A percentile compares a stretch with the other conserved stretches of the same genome.
phyloP scores from a whole-genome alignment of 176 grass and related monocot species.

The Musa troglodytarum region DNA sequence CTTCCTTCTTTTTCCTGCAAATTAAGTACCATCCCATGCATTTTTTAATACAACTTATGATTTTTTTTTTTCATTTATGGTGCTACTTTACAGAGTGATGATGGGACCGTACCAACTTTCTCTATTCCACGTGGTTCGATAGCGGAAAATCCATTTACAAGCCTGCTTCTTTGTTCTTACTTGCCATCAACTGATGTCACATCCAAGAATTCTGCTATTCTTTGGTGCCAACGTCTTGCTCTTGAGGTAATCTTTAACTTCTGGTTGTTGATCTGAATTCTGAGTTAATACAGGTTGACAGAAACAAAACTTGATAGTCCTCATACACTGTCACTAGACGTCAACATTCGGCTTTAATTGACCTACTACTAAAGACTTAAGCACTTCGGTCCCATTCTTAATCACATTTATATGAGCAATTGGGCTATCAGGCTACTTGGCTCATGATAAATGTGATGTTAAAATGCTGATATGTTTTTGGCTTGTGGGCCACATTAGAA shows the following conservation, averaged over 20 bases:
- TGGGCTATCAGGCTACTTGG: not conserved
- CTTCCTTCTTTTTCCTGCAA: too few species aligned
- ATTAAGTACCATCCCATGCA: too few species aligned
- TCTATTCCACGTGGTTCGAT: slow-evolving; percentile 73
- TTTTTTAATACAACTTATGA: too few species aligned
- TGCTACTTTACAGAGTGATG: slow-evolving; percentile 60
- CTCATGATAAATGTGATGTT: not conserved
- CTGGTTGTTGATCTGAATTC: slow-evolving; percentile 1
- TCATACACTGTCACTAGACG: not conserved
- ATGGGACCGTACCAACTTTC: slow-evolving; percentile 69
- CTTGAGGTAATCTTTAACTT: slow-evolving; percentile 57
- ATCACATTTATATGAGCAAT: not conserved
- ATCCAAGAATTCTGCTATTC: slow-evolving; percentile 36
- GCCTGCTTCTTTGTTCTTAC: slow-evolving; percentile 75
- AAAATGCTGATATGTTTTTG: not conserved
- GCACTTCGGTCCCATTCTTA: not conserved
- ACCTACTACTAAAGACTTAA: too few species aligned
- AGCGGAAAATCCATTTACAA: slow-evolving; percentile 97
- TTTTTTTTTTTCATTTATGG: not conserved
- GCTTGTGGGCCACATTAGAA: not conserved
- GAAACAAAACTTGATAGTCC: not conserved
- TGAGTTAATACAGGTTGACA: not conserved
- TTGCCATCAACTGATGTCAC: slow-evolving; percentile 38
- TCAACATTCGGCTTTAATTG: not conserved
- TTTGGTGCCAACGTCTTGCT: slow-evolving; percentile 80